phyloP scores from a whole-genome alignment of 2,329 filamentous ascomycete species.

The Aspergillus proliferans region DNA sequence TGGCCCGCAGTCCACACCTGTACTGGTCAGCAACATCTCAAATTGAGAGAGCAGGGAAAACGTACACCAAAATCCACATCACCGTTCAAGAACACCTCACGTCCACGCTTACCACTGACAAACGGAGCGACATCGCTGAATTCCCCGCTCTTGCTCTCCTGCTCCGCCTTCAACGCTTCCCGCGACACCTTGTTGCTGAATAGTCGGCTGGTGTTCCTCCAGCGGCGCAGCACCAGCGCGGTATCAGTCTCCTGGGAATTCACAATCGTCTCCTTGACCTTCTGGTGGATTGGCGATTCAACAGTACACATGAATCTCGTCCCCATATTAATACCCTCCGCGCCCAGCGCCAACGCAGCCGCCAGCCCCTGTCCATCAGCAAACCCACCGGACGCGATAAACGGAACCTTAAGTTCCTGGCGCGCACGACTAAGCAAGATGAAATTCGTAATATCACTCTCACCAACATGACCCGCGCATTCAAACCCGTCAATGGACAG shows the following conservation, averaged over 20 bases:
- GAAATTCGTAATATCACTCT: slow-evolving; percentile 50
- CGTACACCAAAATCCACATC: slow-evolving; percentile 84
- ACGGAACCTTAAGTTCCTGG: slow-evolving; percentile 77
- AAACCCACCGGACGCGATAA: slow-evolving; percentile 93
- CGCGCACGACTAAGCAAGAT: slow-evolving; percentile 73
- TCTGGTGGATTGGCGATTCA: slow-evolving; percentile 84
- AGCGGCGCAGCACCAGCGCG: slow-evolving; percentile 75
- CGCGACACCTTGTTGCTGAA: slow-evolving; percentile 85
- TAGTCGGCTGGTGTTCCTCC: slow-evolving; percentile 85
- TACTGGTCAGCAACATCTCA: slow-evolving; percentile 6
- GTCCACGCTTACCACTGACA: slow-evolving; percentile 84
- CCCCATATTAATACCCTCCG: slow-evolving; percentile 96
- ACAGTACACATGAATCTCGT: slow-evolving; percentile 96
- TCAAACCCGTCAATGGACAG: slow-evolving; percentile 96
- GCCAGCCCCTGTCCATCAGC: slow-evolving; percentile 90
- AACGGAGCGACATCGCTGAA: slow-evolving; percentile 82
- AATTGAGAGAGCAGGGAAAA: slow-evolving; percentile 18
- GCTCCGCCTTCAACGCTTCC: slow-evolving; percentile 76
- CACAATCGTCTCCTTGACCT: slow-evolving; percentile 92
- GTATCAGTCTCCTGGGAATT: slow-evolving; percentile 85
- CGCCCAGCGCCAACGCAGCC: slow-evolving; percentile 81
- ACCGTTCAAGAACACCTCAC: slow-evolving; percentile 86
- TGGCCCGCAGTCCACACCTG: slow-evolving; percentile 96
- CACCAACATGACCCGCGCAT: slow-evolving; percentile 66
- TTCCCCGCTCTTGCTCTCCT: slow-evolving; percentile 73